Percentiles rank a stretch among this genome's conserved stretches.
Conservation (phyloP, 306 rosid genomes). For the Castanea crenata region DNA sequence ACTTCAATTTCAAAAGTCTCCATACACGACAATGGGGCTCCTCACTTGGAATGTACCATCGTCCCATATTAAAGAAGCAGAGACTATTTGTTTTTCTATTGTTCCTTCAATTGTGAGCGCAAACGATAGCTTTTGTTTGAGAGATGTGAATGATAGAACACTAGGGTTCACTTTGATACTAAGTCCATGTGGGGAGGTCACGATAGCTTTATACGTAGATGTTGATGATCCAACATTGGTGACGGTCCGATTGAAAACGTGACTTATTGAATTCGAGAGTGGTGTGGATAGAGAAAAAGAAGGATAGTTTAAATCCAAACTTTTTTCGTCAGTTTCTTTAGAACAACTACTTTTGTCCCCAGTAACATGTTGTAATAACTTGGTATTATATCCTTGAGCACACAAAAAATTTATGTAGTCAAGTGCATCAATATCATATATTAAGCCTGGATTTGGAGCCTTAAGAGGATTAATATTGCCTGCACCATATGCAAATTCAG, state of each 20-base stretch:
- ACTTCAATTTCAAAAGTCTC: conserved; percentile 19
- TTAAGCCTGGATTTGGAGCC: conserved; percentile 45
- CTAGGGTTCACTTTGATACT: conserved; percentile 32
- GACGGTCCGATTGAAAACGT: neutral
- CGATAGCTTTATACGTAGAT: conserved; percentile 2
- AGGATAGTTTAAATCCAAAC: conserved; percentile 47
- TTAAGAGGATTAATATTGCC: conserved; percentile 38
- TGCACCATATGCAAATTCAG: conserved; percentile 48
- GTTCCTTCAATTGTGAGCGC: conserved; percentile 19
- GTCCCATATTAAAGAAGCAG: conserved; percentile 40
- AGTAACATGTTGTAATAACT: conserved; percentile 3
- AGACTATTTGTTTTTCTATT: neutral
- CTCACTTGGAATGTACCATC: conserved; percentile 35
- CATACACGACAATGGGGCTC: conserved; percentile 29
- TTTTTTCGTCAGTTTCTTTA: neutral
- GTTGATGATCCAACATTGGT: conserved; percentile 9
- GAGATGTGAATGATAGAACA: conserved; percentile 24
- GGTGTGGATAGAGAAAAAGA: conserved; percentile 27
- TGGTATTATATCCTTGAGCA: conserved; percentile 27
- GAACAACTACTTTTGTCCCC: neutral
- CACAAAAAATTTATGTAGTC: conserved; percentile 41
- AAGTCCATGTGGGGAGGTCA: neutral
- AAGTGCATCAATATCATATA: conserved; percentile 26
- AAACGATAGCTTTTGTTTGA: conserved; percentile 32
- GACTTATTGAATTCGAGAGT: neutral